phyloP scores from a whole-genome alignment of 768 basidiomycete genomes.

The Lactarius indigo region DNA sequence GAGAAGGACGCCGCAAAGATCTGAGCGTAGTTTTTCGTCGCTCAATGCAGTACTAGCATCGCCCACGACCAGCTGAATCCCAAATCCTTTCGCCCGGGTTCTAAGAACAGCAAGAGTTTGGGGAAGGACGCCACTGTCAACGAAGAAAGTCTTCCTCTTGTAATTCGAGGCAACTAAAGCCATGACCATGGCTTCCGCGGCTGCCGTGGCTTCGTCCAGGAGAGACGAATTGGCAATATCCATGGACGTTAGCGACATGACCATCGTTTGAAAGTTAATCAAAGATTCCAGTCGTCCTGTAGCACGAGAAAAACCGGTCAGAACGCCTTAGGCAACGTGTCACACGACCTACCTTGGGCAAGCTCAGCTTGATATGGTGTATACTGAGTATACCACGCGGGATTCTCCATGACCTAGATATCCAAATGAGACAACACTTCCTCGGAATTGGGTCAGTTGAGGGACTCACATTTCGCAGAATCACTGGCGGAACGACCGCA shows the following conservation, averaged over 20 bases:
- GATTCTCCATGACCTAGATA: conserved; percentile 82
- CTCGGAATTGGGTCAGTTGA: neutral
- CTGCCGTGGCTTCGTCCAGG: conserved; percentile 92
- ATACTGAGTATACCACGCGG: conserved; percentile 97
- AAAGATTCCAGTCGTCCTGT: conserved; percentile 92
- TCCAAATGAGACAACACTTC: neutral
- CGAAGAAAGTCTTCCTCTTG: conserved; percentile 81
- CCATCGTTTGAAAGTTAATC: conserved; percentile 96
- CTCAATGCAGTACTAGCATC: conserved; percentile 50
- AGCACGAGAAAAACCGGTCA: conserved; percentile 8
- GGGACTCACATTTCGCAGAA: conserved; percentile 76
- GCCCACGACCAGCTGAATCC: conserved; percentile 74
- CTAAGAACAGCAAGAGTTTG: conserved; percentile 88
- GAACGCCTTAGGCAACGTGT: neutral
- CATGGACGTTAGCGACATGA: conserved; percentile 90
- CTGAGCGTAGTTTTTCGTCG: conserved; percentile 50
- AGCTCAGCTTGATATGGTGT: conserved; percentile 97
- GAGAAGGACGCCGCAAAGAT: conserved; percentile 83
- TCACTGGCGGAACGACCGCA: conserved; percentile 93
- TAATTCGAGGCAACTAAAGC: conserved; percentile 63
- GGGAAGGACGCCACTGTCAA: conserved; percentile 77
- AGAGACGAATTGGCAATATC: conserved; percentile 95
- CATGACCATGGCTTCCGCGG: conserved; percentile 97
- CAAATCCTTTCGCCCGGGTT: conserved; percentile 92
- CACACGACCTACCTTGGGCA: conserved; percentile 71